Percentiles rank a stretch among this genome's conserved stretches.
These are phyloP conservation scores for Penicillium sclerotigenum DNA, from an alignment of 2,329 filamentous ascomycete species.

Conservation along the genomic window DNA sequence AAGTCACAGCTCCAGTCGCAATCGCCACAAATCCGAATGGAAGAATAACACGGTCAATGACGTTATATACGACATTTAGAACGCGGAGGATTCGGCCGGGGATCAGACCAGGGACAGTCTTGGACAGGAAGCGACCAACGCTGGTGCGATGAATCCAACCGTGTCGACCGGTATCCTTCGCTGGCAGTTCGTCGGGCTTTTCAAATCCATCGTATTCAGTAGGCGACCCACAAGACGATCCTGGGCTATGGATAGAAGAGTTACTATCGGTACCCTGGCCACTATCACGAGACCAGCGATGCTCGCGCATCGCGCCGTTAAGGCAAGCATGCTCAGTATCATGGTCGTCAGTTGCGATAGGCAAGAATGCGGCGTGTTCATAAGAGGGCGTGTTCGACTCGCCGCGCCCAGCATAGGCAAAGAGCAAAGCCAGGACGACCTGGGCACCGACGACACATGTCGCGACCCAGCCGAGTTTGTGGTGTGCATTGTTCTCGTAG, in stretches of 20 bases:
- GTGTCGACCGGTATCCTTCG: constrained; percentile 32
- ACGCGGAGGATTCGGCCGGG: constrained; percentile 57
- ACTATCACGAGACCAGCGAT: constrained; percentile 67
- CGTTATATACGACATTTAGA: constrained; percentile 60
- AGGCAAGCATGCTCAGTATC: constrained; percentile 42
- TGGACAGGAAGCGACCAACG: constrained; percentile 52
- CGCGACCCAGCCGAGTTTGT: constrained; percentile 80
- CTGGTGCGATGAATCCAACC: constrained; percentile 48
- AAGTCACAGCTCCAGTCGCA: constrained; percentile 69
- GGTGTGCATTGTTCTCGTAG: constrained; percentile 83
- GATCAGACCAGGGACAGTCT: constrained; percentile 54
- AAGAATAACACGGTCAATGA: constrained; percentile 73
- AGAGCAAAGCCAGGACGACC: constrained; percentile 64
- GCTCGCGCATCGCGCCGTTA: constrained; percentile 37
- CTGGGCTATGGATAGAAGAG: constrained; percentile 64
- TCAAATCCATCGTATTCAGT: constrained; percentile 51
- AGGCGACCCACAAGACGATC: constrained; percentile 54
- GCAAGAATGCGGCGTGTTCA: constrained; percentile 61
- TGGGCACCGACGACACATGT: constrained; percentile 71
- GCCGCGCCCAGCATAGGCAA: constrained; percentile 55
- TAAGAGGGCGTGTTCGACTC: constrained; percentile 34
- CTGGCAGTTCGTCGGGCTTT: constrained; percentile 45
- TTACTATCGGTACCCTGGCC: constrained; percentile 70
- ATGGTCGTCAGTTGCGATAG: constrained; percentile 56
- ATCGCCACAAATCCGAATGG: constrained; percentile 73